Evolutionary conservation across 768 basidiomycete species (phyloP).

Genomic region (Psilocybe azurescens): DNA sequence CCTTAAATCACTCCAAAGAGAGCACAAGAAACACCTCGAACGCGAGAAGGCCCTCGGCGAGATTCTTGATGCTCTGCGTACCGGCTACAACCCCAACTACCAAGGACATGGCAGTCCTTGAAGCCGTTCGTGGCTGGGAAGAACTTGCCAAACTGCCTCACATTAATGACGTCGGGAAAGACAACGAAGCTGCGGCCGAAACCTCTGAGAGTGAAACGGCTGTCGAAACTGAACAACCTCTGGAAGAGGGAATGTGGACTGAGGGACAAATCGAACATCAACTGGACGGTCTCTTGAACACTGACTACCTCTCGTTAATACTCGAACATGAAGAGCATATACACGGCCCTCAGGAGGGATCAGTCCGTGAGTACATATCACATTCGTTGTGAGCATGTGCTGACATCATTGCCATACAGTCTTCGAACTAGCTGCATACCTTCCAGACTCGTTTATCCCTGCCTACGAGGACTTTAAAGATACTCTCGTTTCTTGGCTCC

Average conservation of each 20-base stretch:
- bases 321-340: conserved; percentile 79
- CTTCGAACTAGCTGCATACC: conserved; percentile 78
- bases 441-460: conserved; percentile 82
- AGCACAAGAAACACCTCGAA: conserved; percentile 73
- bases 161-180: conserved; percentile 70
- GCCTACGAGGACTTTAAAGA: conserved; percentile 74
- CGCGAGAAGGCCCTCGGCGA: conserved; percentile 79
- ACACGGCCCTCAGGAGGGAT: conserved; percentile 48
- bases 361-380: conserved; percentile 53
- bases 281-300: conserved; percentile 58
- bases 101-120: conserved; percentile 99
- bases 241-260: conserved; percentile 67
- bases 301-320: conserved; percentile 77
- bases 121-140: conserved; percentile 95
- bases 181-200: conserved; percentile 29
- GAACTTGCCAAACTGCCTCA: conserved; percentile 71
- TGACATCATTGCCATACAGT: conserved; percentile 49
- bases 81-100: conserved; percentile 97
- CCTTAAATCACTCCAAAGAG: conserved; percentile 76
- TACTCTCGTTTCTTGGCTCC: conserved; percentile 63
- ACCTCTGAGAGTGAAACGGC: conserved; percentile 34
- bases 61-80: conserved; percentile 82
- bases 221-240: conserved; percentile 25
- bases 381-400: background rate
- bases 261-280: conserved; percentile 61